Conservation (phyloP, 192 early-diverging fungal species). For the Coemansia sp. region DNA sequence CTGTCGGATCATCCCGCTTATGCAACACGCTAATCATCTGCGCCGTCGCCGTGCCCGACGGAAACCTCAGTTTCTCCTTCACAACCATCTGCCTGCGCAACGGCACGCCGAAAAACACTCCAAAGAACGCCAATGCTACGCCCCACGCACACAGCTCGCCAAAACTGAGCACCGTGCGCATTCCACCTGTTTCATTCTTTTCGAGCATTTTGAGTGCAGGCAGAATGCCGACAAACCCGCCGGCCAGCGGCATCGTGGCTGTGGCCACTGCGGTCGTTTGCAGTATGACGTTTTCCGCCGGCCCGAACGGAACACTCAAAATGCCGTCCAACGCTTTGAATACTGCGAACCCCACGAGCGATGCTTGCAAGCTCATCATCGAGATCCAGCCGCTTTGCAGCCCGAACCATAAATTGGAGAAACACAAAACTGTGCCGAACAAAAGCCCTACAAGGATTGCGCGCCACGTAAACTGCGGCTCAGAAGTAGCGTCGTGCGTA, state of each 20-base stretch:
- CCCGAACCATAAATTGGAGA: slow-evolving; percentile 89
- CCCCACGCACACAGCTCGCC: slow-evolving; percentile 71
- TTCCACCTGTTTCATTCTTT: slow-evolving; percentile 55
- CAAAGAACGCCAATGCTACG: slow-evolving; percentile 78
- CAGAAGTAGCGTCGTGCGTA: neutral
- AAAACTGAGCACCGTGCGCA: slow-evolving; percentile 55
- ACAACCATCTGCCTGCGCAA: slow-evolving; percentile 77
- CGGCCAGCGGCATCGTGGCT: slow-evolving; percentile 79
- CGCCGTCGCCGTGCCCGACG: slow-evolving; percentile 83
- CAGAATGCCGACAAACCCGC: slow-evolving; percentile 78
- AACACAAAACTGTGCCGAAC: slow-evolving; percentile 71
- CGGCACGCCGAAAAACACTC: slow-evolving; percentile 87
- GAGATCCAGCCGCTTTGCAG: slow-evolving; percentile 80
- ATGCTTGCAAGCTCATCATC: slow-evolving; percentile 76
- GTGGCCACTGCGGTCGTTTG: slow-evolving; percentile 84
- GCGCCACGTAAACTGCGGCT: slow-evolving; percentile 52
- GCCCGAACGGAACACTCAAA: slow-evolving; percentile 60
- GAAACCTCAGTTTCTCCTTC: slow-evolving; percentile 78
- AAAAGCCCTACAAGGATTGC: slow-evolving; percentile 61
- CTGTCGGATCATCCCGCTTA: slow-evolving; percentile 57
- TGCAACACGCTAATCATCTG: slow-evolving; percentile 78
- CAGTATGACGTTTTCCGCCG: slow-evolving; percentile 82
- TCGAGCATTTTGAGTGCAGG: slow-evolving; percentile 76
- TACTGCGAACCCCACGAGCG: slow-evolving; percentile 74
- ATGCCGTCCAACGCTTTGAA: slow-evolving; percentile 63